Evolutionary conservation across 78 protist species (phyloP).

Genomic region (Creolimax fragrantissima): DNA sequence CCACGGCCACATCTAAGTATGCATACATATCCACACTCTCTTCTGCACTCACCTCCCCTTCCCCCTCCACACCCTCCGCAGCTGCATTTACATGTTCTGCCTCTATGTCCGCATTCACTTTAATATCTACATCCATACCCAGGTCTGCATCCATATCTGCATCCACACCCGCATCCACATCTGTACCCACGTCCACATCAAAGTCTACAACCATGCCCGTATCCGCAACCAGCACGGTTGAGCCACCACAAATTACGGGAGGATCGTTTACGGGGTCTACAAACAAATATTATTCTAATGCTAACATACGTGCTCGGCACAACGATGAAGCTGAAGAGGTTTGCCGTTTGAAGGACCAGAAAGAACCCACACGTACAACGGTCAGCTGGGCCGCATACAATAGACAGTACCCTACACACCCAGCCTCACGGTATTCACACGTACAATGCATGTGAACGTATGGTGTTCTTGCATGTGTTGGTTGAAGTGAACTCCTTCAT

Average conservation of each 20-base stretch:
- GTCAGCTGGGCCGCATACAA: not conserved
- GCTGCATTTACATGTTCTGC: not conserved
- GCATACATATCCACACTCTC: not conserved
- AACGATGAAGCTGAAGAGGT: not conserved
- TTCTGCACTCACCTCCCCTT: not conserved
- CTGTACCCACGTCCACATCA: not conserved
- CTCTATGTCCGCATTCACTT: not conserved
- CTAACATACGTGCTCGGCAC: no score
- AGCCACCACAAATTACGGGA: not conserved
- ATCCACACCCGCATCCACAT: not conserved
- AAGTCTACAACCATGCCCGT: not conserved
- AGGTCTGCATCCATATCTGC: not conserved
- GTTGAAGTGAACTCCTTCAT: no score
- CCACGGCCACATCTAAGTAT: not conserved
- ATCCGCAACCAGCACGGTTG: not conserved
- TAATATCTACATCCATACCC: not conserved
- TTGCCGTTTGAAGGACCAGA: not conserved
- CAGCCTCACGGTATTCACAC: not conserved
- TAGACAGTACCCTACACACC: slow-evolving; percentile 7
- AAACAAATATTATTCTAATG: not conserved
- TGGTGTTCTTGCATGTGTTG: no score
- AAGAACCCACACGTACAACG: not conserved
- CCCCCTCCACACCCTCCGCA: not conserved
- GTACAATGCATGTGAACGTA: no score
- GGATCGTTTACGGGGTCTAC: not conserved